phyloP scores from a whole-genome alignment of 208 protist species.

The Herpetomonas tarakana region DNA sequence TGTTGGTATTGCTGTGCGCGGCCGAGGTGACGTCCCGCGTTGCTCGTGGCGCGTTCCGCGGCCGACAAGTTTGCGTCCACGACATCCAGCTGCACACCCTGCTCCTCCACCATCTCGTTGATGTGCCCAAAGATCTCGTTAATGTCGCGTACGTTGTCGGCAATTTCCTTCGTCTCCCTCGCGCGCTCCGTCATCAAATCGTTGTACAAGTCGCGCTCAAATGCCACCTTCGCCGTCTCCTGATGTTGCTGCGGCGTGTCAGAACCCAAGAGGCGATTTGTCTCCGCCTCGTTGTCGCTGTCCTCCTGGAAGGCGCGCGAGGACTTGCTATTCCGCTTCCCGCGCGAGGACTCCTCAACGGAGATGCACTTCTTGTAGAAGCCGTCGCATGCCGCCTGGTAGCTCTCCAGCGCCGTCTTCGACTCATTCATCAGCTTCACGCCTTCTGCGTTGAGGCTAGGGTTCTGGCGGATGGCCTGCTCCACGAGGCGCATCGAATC shows the following conservation, averaged over 20 bases:
- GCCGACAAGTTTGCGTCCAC: constrained; percentile 63
- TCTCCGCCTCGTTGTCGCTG: constrained; percentile 17
- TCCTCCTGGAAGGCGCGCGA: constrained; percentile 14
- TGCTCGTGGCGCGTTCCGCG: constrained; percentile 57
- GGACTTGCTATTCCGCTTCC: constrained; percentile 16
- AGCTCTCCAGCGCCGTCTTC: constrained; percentile 53
- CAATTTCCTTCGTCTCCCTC: constrained; percentile 79
- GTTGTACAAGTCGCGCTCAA: constrained; percentile 76
- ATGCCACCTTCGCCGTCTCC: constrained; percentile 40
- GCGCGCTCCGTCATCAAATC: constrained; percentile 83
- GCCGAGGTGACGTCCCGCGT: constrained; percentile 58
- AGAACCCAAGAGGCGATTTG: constrained; percentile 7
- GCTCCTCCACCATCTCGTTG: constrained; percentile 76
- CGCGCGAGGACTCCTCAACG: constrained; percentile 59
- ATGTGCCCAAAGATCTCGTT: constrained; percentile 88
- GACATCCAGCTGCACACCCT: constrained; percentile 68
- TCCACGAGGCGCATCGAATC: constrained; percentile 68
- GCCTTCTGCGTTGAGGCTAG: constrained; percentile 51
- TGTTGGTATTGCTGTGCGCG: constrained; percentile 62
- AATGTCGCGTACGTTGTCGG: constrained; percentile 82
- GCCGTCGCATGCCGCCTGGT: constrained; percentile 68
- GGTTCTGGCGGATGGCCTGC: constrained; percentile 69
- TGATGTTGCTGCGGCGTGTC: not conserved
- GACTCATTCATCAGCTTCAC: constrained; percentile 76
- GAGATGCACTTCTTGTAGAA: constrained; percentile 84